These are phyloP conservation scores for Rhodotorula toruloides DNA, from an alignment of 768 basidiomycete species.

Conservation along the genomic window DNA sequence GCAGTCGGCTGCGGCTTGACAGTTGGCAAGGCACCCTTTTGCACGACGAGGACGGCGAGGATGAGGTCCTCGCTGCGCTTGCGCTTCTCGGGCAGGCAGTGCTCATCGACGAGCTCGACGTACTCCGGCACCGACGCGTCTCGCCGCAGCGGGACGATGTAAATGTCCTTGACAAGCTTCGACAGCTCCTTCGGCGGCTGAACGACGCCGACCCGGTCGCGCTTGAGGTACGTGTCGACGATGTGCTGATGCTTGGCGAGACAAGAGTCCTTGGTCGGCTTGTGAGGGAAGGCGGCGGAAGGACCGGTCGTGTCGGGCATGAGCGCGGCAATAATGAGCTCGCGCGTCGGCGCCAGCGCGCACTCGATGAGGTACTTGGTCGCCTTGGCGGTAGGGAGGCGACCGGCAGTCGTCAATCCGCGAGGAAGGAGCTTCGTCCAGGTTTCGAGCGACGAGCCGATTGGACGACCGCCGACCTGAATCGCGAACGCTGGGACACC, in stretches of 20 bases:
- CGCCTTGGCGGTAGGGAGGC: conserved; percentile 71
- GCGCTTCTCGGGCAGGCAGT: conserved; percentile 58
- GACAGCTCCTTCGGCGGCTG: conserved; percentile 42
- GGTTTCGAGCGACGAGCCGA: conserved; percentile 57
- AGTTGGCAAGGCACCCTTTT: conserved; percentile 52
- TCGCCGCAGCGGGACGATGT: conserved; percentile 70
- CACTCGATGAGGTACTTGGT: conserved; percentile 72
- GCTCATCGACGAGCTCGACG: conserved; percentile 72
- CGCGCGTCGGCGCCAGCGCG: conserved; percentile 68
- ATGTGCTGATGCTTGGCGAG: conserved; percentile 34
- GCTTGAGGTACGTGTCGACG: conserved; percentile 29
- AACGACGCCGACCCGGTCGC: conserved; percentile 40
- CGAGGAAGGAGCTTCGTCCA: conserved; percentile 75
- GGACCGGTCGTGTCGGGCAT: conserved; percentile 57
- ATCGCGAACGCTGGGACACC: conserved; percentile 59
- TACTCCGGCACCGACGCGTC: conserved; percentile 71
- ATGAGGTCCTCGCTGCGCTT: conserved; percentile 62
- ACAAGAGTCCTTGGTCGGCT: conserved; percentile 24
- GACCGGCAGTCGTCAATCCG: conserved; percentile 70
- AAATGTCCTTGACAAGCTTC: conserved; percentile 76
- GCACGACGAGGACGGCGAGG: conserved; percentile 77
- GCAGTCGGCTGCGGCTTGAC: conserved; percentile 2
- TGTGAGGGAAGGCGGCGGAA: conserved; percentile 16
- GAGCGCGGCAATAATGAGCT: conserved; percentile 72
- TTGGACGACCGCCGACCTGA: conserved; percentile 68